Percentiles rank a stretch among this genome's conserved stretches.
These are phyloP conservation scores for Penicillium sp. DNA, from an alignment of 2,329 filamentous ascomycete species.

Conservation along the genomic window DNA sequence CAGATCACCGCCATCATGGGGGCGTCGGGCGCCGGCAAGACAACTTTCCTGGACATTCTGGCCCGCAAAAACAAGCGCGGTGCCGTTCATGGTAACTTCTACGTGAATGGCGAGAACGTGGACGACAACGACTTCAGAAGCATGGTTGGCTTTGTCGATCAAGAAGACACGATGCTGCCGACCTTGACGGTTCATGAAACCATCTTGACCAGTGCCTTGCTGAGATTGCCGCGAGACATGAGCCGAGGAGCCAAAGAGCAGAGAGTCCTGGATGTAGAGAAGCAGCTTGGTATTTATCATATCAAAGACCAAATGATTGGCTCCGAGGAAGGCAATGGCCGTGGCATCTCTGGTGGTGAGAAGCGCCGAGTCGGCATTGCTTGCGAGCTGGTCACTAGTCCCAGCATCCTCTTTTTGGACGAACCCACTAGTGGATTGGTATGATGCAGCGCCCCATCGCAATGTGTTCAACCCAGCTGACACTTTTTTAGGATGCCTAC, in stretches of 20 bases:
- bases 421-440: constrained; percentile 88
- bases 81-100: constrained; percentile 73
- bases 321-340: constrained; percentile 88
- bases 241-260: constrained; percentile 83
- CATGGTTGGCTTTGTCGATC: constrained; percentile 94
- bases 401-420: constrained; percentile 94
- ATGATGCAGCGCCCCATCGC: constrained; percentile 8
- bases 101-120: constrained; percentile 90
- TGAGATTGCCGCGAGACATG: constrained; percentile 93
- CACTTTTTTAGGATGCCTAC: constrained; percentile 66
- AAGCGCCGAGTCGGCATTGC: constrained; percentile 95
- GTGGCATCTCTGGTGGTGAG: constrained; percentile 95
- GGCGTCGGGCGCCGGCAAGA: constrained; percentile 95
- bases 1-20: constrained; percentile 98
- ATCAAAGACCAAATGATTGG: constrained; percentile 95
- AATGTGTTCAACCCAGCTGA: constrained; percentile 5
- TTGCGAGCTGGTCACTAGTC: constrained; percentile 94
- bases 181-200: constrained; percentile 98
- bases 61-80: constrained; percentile 97
- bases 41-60: constrained; percentile 92
- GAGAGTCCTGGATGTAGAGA: constrained; percentile 87
- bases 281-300: constrained; percentile 88
- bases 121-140: constrained; percentile 80
- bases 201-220: constrained; percentile 86
- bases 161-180: constrained; percentile 94